Percentiles rank a stretch among this genome's conserved stretches.
These are phyloP conservation scores for Neospermospora avenae DNA, from an alignment of 2,329 filamentous ascomycete genomes.

Conservation along the genomic window DNA sequence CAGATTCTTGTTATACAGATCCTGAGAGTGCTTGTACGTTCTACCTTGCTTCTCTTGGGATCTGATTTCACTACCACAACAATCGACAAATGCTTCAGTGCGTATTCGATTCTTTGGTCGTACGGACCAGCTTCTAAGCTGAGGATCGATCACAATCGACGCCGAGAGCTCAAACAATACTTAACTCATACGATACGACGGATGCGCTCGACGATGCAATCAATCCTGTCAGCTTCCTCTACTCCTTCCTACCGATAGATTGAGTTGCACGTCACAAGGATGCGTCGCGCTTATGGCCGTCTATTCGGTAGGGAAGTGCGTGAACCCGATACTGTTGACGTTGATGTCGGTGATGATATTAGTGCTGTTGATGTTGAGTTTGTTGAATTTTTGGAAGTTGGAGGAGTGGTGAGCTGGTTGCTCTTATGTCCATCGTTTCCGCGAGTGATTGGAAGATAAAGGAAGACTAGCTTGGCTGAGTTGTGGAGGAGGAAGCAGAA, in stretches of 20 bases:
- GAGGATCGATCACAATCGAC: too few species aligned
- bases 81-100: conserved; percentile 7
- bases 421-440: background rate
- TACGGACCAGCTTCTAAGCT: background rate
- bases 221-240: background rate
- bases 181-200: background rate
- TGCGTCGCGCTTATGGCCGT: background rate
- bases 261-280: background rate
- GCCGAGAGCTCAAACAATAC: background rate
- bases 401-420: background rate
- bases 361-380: too few species aligned
- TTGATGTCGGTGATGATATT: too few species aligned
- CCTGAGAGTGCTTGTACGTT: background rate
- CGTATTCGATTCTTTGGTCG: background rate
- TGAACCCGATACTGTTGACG: background rate
- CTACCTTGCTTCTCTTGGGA: conserved; percentile 14
- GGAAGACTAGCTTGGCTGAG: background rate
- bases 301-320: background rate
- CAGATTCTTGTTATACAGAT: conserved; percentile 17
- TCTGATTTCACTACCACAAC: conserved; percentile 7
- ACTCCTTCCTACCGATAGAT: background rate
- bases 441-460: background rate
- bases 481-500: background rate
- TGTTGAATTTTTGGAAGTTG: background rate
- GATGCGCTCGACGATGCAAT: background rate